Evolutionary conservation across 2,329 filamentous ascomycete species (phyloP), one percentile per base, ranked within the genome.

Genomic region (Gnomoniopsis sp.): DNA sequence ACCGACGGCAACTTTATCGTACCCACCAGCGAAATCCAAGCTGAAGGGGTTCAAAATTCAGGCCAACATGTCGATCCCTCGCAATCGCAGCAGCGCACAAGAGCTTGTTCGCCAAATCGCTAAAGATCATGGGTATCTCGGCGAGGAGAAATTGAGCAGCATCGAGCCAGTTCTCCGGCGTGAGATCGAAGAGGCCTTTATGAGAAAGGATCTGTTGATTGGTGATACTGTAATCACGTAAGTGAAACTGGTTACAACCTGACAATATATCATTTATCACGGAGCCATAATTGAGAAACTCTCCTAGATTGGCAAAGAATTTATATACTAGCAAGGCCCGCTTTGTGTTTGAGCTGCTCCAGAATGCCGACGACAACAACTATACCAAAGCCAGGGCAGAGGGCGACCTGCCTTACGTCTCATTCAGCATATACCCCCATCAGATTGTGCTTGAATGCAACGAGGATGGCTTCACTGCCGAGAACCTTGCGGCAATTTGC

Each of bases 321-420:
- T 64, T 80, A 0, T 78, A 79, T 60, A 67, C 71, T 0, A 77
- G 70, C 50, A 70, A 74, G 6, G 71, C 77, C 0, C 72, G 77
- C 34, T 84, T 83, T 62, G 67, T 84, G 0, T 78, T 81, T 36
- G 80, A 84, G 64, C 65, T 84, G 1, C 71, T 84, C 0, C 80
- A 83, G 60, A 84, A 84, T 64, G 79, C 79, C 4, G 81, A 84
- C 48, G 79, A 83, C 65, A 82, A 81, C 57, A 56, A 58, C 12
- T 83, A 77, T 62, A 57, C 4, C 14, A 65, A 47, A 17, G 69
- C 70, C 0, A 22, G 46, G 4, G 61, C 53, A 0, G 59, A 22
- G 0, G 63, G 67, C 0, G 33, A 59, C 0, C 59, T 55, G 3
- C 76, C 76, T 0, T 71, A 15, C 8, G 17, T 63, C 48, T 63